Percentiles rank a stretch among this genome's conserved stretches.
These are phyloP conservation scores for Fusarium armeniacum DNA, from an alignment of 2,329 filamentous ascomycete genomes.

Conservation along the genomic window DNA sequence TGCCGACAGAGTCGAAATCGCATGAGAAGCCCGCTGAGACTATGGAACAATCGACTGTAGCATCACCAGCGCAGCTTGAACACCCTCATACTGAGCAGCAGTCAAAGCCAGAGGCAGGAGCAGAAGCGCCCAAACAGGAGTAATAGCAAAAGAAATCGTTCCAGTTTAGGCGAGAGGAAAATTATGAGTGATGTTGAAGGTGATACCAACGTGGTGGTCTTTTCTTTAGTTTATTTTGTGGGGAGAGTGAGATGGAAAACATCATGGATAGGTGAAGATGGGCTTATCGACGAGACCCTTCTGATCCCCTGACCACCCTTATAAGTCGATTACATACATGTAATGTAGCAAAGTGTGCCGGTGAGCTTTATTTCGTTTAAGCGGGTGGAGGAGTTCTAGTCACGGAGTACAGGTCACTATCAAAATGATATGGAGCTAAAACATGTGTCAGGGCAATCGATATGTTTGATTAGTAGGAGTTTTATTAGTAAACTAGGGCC, in stretches of 20 bases:
- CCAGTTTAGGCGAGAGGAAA: slow-evolving; percentile 12
- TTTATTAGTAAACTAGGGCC: slow-evolving; percentile 1
- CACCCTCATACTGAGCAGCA: slow-evolving; percentile 24
- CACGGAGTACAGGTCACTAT: slow-evolving; percentile 44
- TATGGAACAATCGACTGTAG: slow-evolving; percentile 17
- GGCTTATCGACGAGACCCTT: slow-evolving; percentile 27
- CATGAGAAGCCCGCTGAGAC: slow-evolving; percentile 19
- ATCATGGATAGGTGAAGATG: slow-evolving; percentile 33
- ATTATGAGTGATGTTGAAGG: slow-evolving; percentile 4
- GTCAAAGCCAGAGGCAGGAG: slow-evolving; percentile 22
- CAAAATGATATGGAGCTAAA: slow-evolving; percentile 33
- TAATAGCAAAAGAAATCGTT: slow-evolving; percentile 10
- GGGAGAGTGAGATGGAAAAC: slow-evolving; percentile 28
- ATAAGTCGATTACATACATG: slow-evolving; percentile 47
- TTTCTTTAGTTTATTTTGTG: slow-evolving; percentile 31
- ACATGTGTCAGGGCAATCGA: slow-evolving; percentile 6
- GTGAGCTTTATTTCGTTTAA: slow-evolving; percentile 38
- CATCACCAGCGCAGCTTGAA: slow-evolving; percentile 6
- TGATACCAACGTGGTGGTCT: slow-evolving; percentile 18
- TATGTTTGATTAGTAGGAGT: slow-evolving; percentile 1
- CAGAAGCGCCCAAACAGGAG: slow-evolving; percentile 28
- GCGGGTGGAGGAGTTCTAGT: slow-evolving; percentile 42
- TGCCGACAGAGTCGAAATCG: slow-evolving; percentile 11
- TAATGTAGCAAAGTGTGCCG: slow-evolving; percentile 44
- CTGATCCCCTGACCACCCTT: slow-evolving; percentile 28